Conservation (phyloP, 2,329 filamentous ascomycete genomes). For the Aspergillus sp. region DNA sequence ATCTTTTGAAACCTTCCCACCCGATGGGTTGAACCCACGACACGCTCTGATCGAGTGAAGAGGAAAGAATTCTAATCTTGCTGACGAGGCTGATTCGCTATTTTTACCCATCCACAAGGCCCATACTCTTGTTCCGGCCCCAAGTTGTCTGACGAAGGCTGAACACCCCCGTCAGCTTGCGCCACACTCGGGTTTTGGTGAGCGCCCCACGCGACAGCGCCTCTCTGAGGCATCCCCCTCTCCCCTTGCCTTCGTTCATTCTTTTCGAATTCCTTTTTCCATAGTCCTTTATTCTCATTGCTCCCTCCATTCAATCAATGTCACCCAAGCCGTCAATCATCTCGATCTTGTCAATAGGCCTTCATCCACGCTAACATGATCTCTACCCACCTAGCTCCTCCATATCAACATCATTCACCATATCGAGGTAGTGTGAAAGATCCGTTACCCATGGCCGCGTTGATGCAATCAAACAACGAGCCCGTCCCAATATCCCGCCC, state of each 20-base stretch:
- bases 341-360: constrained; percentile 5
- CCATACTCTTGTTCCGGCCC: constrained; percentile 15
- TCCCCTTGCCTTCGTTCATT: constrained; percentile 6
- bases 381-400: constrained; percentile 30
- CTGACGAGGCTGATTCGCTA: constrained; percentile 25
- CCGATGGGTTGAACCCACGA: constrained; percentile 20
- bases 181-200: constrained; percentile 44
- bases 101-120: constrained; percentile 26
- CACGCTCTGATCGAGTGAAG: constrained; percentile 12
- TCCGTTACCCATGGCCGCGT: constrained; percentile 43
- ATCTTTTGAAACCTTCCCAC: constrained; percentile 9
- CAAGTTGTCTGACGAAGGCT: constrained; percentile 30
- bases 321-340: neutral
- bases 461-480: constrained; percentile 44
- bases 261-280: neutral
- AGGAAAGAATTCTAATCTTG: constrained; percentile 11
- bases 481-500: constrained; percentile 39
- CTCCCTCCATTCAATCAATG: neutral
- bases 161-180: constrained; percentile 44
- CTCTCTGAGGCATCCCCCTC: constrained; percentile 15
- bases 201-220: constrained; percentile 37
- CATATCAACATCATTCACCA: constrained; percentile 30
- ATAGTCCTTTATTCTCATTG: neutral
- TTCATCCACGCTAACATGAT: constrained; percentile 34
- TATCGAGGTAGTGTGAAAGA: constrained; percentile 31